Evolutionary conservation across 805 yeast species (phyloP).

Genomic region (Cyberlindnera nakhonratchasimensis): DNA sequence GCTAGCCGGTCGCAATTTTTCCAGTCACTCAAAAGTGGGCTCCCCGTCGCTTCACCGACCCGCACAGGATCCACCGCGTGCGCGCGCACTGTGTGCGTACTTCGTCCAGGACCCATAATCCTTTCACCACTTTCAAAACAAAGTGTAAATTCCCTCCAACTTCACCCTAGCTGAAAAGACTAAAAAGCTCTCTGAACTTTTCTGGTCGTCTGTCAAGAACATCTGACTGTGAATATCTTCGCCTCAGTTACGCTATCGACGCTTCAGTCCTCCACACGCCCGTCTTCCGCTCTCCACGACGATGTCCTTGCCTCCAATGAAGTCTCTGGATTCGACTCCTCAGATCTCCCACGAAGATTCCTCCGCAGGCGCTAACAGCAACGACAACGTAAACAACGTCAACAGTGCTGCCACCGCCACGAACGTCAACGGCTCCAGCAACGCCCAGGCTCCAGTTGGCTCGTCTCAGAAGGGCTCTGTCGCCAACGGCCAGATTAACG

Average conservation of each 20-base stretch:
- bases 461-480: constrained; percentile 6
- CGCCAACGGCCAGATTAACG: constrained; percentile 10
- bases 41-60: constrained; percentile 6
- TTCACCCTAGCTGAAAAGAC: neutral
- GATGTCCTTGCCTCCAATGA: constrained; percentile 22
- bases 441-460: neutral
- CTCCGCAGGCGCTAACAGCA: constrained; percentile 10
- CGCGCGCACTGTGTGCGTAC: constrained; percentile 8
- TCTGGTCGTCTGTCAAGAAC: no score
- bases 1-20: neutral
- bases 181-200: no score
- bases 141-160: constrained; percentile 1
- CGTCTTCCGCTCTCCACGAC: neutral
- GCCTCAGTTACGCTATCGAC: no score
- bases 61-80: constrained; percentile 3
- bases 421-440: constrained; percentile 4
- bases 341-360: constrained; percentile 13
- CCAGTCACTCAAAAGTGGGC: neutral
- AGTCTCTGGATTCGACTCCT: constrained; percentile 12
- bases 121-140: constrained; percentile 6
- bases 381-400: constrained; percentile 11
- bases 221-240: no score
- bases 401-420: constrained; percentile 5
- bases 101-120: constrained; percentile 6
- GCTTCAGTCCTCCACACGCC: no score